phyloP scores from a whole-genome alignment of 148 eudicot genomes.

The Beta vulgaris region DNA sequence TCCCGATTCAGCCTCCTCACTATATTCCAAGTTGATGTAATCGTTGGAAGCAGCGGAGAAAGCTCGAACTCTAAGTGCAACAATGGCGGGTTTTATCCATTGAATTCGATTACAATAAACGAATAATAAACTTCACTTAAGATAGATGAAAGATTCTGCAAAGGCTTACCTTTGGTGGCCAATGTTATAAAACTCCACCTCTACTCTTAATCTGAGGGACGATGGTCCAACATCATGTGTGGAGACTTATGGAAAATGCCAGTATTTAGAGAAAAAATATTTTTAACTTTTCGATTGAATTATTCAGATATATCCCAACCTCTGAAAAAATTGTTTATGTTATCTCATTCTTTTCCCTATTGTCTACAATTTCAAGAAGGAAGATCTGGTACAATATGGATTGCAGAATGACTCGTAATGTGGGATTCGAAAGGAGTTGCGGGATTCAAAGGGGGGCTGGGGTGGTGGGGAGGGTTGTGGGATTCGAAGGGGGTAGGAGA shows the following conservation, averaged over 20 bases:
- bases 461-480: no score
- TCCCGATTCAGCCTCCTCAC: no score
- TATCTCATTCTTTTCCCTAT: constrained; percentile 18
- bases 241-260: neutral
- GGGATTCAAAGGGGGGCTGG: no score
- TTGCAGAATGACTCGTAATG: neutral
- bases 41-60: no score
- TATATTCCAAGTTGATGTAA: no score
- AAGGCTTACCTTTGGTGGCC: neutral
- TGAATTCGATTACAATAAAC: no score
- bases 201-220: neutral
- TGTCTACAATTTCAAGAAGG: neutral
- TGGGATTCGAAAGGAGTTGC: no score
- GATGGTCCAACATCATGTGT: no score
- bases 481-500: no score
- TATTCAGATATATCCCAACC: neutral
- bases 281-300: neutral
- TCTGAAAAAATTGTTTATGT: constrained; percentile 12
- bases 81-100: no score
- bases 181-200: neutral
- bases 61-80: no score
- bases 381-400: constrained; percentile 2
- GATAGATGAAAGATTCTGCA: neutral
- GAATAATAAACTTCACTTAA: no score
- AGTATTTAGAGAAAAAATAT: neutral